phyloP scores from a whole-genome alignment of 768 basidiomycete species.

The Clitopilus hobsonii region DNA sequence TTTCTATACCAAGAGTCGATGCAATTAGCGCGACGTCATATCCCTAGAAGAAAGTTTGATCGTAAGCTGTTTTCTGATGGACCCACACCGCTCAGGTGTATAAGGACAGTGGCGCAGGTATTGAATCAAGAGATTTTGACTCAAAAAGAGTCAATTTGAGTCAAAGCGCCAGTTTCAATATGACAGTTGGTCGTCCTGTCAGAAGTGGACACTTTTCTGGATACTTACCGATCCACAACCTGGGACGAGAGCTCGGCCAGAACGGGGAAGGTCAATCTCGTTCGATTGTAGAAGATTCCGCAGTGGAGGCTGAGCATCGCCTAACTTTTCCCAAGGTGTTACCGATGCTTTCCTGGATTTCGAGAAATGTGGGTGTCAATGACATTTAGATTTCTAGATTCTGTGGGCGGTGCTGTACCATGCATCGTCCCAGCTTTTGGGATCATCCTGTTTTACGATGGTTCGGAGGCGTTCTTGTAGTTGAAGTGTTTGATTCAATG shows the following conservation, averaged over 20 bases:
- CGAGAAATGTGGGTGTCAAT: background rate
- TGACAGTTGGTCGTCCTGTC: background rate
- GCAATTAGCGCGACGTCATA: constrained; percentile 59
- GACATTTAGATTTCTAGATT: background rate
- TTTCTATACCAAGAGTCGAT: constrained; percentile 38
- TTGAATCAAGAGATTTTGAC: background rate
- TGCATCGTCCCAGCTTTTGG: constrained; percentile 13
- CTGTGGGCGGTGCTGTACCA: constrained; percentile 6
- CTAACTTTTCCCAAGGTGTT: constrained; percentile 57
- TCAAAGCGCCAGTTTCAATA: background rate
- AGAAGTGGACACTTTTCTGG: background rate
- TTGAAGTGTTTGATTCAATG: background rate
- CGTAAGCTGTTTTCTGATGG: constrained; percentile 25
- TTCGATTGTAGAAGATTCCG: constrained; percentile 43
- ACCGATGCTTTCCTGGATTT: constrained; percentile 34
- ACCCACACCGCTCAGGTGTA: constrained; percentile 51
- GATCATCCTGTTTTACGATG: constrained; percentile 11
- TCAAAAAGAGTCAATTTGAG: background rate
- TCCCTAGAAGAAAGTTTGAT: constrained; percentile 32
- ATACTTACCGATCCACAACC: constrained; percentile 41
- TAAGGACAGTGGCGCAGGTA: constrained; percentile 26
- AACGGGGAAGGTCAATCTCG: constrained; percentile 36
- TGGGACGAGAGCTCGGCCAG: constrained; percentile 22
- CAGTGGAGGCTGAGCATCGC: constrained; percentile 51
- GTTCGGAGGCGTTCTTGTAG: constrained; percentile 3